Percentiles rank a stretch among this genome's conserved stretches.
These are phyloP conservation scores for Leishmania gerbilli DNA, from an alignment of 208 protist genomes.

Conservation along the genomic window DNA sequence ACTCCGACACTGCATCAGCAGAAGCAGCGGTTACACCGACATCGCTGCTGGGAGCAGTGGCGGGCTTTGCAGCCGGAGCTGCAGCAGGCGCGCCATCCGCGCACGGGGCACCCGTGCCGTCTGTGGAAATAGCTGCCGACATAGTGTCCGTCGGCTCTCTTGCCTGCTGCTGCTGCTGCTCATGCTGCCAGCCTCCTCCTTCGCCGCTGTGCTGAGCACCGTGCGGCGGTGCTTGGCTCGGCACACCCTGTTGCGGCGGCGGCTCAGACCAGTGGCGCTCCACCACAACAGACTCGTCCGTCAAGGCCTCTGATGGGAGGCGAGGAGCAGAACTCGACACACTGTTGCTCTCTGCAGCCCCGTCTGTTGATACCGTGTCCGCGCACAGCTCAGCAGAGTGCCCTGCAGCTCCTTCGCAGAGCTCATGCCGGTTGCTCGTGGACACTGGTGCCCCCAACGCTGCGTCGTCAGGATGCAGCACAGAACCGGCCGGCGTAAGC, in stretches of 20 bases:
- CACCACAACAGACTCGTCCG: not conserved
- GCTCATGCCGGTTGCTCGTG: not conserved
- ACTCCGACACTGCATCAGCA: not conserved
- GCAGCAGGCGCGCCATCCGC: not conserved
- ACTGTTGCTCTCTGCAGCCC: not conserved
- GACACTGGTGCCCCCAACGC: not conserved
- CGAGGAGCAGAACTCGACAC: not conserved
- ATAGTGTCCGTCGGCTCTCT: not conserved
- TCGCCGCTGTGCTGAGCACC: not conserved
- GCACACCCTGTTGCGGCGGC: not conserved
- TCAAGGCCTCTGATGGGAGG: not conserved
- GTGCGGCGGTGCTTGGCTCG: not conserved
- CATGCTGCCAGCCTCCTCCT: not conserved
- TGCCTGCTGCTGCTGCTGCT: not conserved
- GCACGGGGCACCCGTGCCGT: not conserved
- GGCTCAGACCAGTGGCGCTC: not conserved
- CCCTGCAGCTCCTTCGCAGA: not conserved
- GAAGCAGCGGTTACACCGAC: not conserved
- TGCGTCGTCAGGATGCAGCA: not conserved
- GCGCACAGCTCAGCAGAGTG: not conserved
- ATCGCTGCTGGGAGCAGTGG: not conserved
- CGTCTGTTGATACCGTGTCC: not conserved
- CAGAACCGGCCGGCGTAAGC: not conserved
- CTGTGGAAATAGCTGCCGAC: not conserved
- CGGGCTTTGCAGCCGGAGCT: not conserved